phyloP scores from a whole-genome alignment of 2,329 filamentous ascomycete genomes.

The Aureobasidium leucospermi region DNA sequence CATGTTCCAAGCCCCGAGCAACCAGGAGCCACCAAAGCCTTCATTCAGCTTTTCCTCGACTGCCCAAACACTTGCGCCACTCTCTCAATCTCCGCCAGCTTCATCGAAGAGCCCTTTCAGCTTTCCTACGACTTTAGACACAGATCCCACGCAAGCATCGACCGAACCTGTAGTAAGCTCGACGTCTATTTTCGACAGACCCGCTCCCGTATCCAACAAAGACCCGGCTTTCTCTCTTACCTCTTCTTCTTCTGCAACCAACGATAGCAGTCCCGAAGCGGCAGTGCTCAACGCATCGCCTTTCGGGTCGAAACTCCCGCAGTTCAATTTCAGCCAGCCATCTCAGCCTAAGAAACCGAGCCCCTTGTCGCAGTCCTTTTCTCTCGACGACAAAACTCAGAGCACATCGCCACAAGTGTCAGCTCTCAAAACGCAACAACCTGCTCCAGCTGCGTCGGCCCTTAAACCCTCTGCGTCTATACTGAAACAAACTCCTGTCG shows the following conservation, averaged over 20 bases:
- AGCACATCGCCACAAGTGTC: neutral
- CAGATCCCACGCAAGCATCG: neutral
- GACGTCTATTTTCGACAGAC: neutral
- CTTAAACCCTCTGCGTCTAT: neutral
- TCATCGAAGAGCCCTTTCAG: neutral
- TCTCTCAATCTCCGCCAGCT: neutral
- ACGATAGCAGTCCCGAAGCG: neutral
- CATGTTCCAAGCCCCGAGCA: neutral
- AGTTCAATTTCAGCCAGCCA: constrained; percentile 14
- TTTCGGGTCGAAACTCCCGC: constrained; percentile 3
- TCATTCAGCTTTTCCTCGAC: constrained; percentile 12
- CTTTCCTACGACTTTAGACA: neutral
- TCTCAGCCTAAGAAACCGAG: constrained; percentile 27
- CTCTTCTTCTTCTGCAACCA: neutral
- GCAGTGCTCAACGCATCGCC: neutral
- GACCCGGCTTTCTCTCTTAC: neutral
- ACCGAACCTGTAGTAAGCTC: neutral
- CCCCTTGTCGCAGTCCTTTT: constrained; percentile 27
- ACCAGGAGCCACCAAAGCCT: neutral
- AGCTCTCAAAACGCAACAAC: neutral
- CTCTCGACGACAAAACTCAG: neutral
- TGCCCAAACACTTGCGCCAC: neutral
- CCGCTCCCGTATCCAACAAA: neutral
- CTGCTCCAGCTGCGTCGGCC: neutral
- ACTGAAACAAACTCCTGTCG: constrained; percentile 8